Evolutionary conservation across 495 filamentous ascomycete species (phyloP), one percentile per base, ranked within the genome.

Genomic region (Jackrogersella minutella): DNA sequence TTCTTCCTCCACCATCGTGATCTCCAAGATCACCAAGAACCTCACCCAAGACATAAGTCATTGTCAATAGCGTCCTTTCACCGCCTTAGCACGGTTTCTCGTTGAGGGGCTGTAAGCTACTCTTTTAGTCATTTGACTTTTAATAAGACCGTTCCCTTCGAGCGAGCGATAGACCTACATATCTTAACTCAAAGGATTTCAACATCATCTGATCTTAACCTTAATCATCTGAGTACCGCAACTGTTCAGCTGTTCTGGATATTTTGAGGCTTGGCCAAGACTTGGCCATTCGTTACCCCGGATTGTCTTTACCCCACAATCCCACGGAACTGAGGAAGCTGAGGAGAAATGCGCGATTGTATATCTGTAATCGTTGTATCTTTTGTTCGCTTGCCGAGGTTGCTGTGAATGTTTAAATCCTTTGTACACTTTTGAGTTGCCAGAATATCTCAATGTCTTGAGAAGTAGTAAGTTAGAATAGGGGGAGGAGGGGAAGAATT

Each of bases 281-380:
- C 64, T 62, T 68, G 52, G 58, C 64, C 43, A 7, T 6, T 58
- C n/a, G 53, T 63, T 68, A 62, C 65, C 65, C 65, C 58, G 39
- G 58, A 69, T 69, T 19, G 13, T 10, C 24, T 46, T 11, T 68
- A 64, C 66, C 66, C 66, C 66, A 60, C 60, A 69, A 43, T 50
- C 44, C 44, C 59, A 28, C 59, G 59, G 54, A 55, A 59, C 59
- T 55, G 59, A 68, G 65, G 65, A 68, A 68, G 52, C 58, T 57
- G 41, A 62, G 17, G n/a, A 7, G n/a, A 53, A 24, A 30, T 37
- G 41, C 33, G 47, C 39, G 54, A 57, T 58, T 47, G 36, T 16
- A 21, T 46, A 14, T 37, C 13, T 36, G 13, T 31, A 34, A 11
- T 8, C 3, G 31, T 2, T 34, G 11, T 10, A 2, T 34, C 5